Percentiles rank a stretch among this genome's conserved stretches.
Evolutionary conservation across 2,329 filamentous ascomycete species (phyloP).

Genomic region (Fusarium torreyae): DNA sequence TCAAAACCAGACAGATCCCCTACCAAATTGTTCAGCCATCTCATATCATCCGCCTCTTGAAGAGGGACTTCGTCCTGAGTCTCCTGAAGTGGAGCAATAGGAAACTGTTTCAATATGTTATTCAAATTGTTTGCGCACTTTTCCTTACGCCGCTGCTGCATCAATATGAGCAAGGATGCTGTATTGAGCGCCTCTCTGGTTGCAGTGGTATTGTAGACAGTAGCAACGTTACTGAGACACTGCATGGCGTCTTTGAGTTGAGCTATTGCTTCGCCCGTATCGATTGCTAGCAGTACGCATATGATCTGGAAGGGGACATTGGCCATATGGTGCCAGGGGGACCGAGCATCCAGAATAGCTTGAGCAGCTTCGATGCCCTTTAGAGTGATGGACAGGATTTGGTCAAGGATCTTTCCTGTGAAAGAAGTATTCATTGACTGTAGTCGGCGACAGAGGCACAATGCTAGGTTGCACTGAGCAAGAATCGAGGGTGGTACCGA

Average conservation of each 20-base stretch:
- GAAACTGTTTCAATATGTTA: constrained; percentile 57
- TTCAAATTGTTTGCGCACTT: constrained; percentile 57
- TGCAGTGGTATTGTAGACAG: constrained; percentile 61
- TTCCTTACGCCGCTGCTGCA: constrained; percentile 67
- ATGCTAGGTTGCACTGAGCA: constrained; percentile 68
- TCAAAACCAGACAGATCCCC: constrained; percentile 62
- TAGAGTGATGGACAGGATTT: constrained; percentile 62
- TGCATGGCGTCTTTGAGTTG: constrained; percentile 67
- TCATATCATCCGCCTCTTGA: constrained; percentile 44
- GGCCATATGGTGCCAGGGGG: constrained; percentile 72
- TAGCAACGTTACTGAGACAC: constrained; percentile 59
- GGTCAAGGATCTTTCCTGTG: constrained; percentile 59
- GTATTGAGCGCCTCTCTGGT: constrained; percentile 69
- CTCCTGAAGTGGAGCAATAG: constrained; percentile 41
- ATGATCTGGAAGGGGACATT: constrained; percentile 73
- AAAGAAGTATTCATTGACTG: constrained; percentile 65
- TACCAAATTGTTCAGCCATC: constrained; percentile 59
- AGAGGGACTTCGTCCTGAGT: constrained; percentile 2
- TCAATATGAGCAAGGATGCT: constrained; percentile 66
- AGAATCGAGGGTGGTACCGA: constrained; percentile 60
- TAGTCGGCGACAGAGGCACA: constrained; percentile 69
- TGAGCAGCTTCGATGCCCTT: constrained; percentile 64
- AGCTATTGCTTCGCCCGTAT: constrained; percentile 64
- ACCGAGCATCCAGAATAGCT: constrained; percentile 59
- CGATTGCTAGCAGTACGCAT: constrained; percentile 69